A percentile compares a stretch with the other conserved stretches of the same genome.
Evolutionary conservation across 345 rosid species (phyloP).

Genomic region (Hibiscus trionum): DNA sequence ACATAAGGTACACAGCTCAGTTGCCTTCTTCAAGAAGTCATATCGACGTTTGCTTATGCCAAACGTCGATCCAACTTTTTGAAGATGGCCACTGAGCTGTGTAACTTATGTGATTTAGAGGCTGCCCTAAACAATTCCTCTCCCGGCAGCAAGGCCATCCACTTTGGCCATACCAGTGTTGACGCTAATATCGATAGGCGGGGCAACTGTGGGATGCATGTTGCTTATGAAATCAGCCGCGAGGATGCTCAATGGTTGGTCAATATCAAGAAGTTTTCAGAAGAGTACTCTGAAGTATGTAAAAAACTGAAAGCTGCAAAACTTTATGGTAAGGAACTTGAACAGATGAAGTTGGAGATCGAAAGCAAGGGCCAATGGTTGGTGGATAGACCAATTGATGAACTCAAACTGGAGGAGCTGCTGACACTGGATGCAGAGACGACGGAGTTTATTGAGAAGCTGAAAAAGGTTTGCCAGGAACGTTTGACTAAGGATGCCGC

Average conservation of each 20-base stretch:
- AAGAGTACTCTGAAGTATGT: constrained; percentile 1
- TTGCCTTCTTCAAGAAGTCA: no score
- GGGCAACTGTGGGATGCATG: background rate
- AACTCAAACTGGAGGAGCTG: constrained; percentile 13
- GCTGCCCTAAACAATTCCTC: background rate
- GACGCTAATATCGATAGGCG: no score
- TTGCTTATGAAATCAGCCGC: no score
- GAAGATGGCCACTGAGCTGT: no score
- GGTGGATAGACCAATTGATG: constrained; percentile 3
- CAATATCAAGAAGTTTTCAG: constrained; percentile 1
- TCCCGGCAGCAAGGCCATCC: background rate
- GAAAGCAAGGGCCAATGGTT: background rate
- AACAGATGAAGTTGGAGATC: background rate
- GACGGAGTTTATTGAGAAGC: background rate
- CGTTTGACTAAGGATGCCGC: background rate
- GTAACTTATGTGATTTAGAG: constrained; percentile 12
- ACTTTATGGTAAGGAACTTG: background rate
- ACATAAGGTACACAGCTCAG: no score
- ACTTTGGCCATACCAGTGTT: background rate
- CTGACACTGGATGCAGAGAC: background rate
- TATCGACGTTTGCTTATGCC: no score
- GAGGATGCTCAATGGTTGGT: background rate
- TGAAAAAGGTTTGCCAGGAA: background rate
- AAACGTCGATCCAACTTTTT: no score
- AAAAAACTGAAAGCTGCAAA: constrained; percentile 10